Percentiles rank a stretch among this genome's conserved stretches.
Conservation (phyloP, 495 filamentous ascomycete genomes). For the Parachaetomium inaequale region DNA sequence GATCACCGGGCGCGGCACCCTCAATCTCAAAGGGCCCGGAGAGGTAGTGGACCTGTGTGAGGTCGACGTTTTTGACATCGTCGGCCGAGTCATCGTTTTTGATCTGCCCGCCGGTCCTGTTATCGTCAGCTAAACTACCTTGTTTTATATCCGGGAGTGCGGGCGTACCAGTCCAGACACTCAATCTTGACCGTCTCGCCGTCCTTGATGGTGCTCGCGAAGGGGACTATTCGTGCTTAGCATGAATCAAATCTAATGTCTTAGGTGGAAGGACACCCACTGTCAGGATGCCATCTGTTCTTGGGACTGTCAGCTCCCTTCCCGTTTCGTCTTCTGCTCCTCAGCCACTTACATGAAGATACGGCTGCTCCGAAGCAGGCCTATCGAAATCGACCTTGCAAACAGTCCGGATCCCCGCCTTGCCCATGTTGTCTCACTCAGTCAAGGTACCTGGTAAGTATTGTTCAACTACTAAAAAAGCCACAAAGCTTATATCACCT, state of each 20-base stretch:
- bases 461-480: no score
- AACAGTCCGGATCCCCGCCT: slow-evolving; percentile 59
- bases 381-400: slow-evolving; percentile 74
- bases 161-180: slow-evolving; percentile 72
- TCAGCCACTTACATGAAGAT: slow-evolving; percentile 64
- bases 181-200: slow-evolving; percentile 92
- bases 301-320: slow-evolving; percentile 29
- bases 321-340: background rate
- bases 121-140: background rate
- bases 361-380: slow-evolving; percentile 68
- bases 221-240: slow-evolving; percentile 58
- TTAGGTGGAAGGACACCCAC: slow-evolving; percentile 45
- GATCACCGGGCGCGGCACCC: slow-evolving; percentile 79
- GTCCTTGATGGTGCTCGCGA: slow-evolving; percentile 69
- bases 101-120: slow-evolving; percentile 81
- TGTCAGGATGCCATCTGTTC: slow-evolving; percentile 95
- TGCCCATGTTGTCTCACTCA: slow-evolving; percentile 25
- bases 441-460: background rate
- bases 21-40: slow-evolving; percentile 90
- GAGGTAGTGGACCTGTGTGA: slow-evolving; percentile 82
- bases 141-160: background rate
- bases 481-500: no score
- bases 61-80: slow-evolving; percentile 79
- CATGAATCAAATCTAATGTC: no score
- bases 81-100: slow-evolving; percentile 84